Conservation (phyloP, 441 rosid genomes). For the Isatis lusitanica region DNA sequence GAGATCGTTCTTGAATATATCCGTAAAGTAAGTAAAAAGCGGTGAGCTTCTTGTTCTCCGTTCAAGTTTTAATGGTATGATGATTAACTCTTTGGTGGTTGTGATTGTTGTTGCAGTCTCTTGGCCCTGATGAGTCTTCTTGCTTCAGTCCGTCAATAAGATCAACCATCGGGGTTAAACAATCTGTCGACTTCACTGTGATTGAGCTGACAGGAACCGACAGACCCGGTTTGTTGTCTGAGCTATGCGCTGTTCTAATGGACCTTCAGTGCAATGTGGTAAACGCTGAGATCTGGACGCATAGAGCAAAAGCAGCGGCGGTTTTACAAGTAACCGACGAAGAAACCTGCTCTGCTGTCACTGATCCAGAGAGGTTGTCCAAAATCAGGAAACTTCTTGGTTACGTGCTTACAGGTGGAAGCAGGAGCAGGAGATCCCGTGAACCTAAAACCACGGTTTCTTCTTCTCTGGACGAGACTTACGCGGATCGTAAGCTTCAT, state of each 20-base stretch:
- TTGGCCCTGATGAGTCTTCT: conserved; percentile 63
- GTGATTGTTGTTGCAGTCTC: conserved; percentile 45
- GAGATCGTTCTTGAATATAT: conserved; percentile 69
- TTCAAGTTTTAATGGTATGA: neutral
- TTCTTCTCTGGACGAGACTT: conserved; percentile 53
- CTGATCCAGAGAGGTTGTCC: conserved; percentile 60
- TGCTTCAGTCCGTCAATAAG: conserved; percentile 59
- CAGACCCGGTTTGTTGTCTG: conserved; percentile 85
- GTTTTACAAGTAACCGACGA: conserved; percentile 78
- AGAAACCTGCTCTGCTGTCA: conserved; percentile 62
- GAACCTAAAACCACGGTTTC: conserved; percentile 67
- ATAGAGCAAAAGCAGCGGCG: conserved; percentile 80
- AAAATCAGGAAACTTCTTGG: conserved; percentile 64
- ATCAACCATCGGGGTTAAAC: conserved; percentile 62
- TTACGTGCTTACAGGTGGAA: conserved; percentile 69
- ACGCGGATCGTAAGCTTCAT: conserved; percentile 85
- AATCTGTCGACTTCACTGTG: conserved; percentile 61
- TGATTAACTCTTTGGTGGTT: conserved; percentile 23
- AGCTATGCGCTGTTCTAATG: conserved; percentile 76
- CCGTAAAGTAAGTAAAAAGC: conserved; percentile 49
- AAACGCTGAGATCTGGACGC: conserved; percentile 92
- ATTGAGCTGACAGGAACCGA: conserved; percentile 86
- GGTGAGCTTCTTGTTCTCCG: neutral
- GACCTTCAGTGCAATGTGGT: conserved; percentile 80
- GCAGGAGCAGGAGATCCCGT: conserved; percentile 57